phyloP scores from a whole-genome alignment of 148 eudicot genomes.

The Suaeda aralocaspica region DNA sequence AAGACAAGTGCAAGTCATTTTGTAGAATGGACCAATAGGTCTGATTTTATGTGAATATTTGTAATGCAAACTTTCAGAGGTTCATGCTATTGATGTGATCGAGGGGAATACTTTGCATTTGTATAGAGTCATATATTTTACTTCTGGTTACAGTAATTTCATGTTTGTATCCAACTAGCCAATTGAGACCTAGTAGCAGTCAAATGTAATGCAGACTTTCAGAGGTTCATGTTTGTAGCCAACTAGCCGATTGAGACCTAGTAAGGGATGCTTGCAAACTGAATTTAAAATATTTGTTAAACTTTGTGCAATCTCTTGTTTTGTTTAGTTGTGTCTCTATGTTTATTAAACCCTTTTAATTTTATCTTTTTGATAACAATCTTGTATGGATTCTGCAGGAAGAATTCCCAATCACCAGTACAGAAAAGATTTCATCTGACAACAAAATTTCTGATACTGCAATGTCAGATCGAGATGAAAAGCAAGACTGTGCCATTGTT shows the following conservation, averaged over 20 bases:
- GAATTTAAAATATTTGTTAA: too few relatives aligned
- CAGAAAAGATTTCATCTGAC: conserved; percentile 23
- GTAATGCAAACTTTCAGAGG: not conserved
- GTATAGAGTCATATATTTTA: too few relatives aligned
- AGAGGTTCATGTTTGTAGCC: too few relatives aligned
- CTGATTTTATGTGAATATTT: too few relatives aligned
- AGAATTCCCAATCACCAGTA: conserved; percentile 12
- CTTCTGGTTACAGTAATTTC: too few relatives aligned
- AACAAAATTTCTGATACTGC: conserved; percentile 19
- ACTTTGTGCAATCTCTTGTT: too few relatives aligned
- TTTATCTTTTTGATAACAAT: not conserved
- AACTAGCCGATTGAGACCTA: too few relatives aligned
- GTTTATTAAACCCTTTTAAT: not conserved
- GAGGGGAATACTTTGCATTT: too few relatives aligned
- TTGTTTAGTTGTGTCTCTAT: not conserved
- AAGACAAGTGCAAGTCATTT: not conserved
- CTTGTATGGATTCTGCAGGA: conserved; percentile 22
- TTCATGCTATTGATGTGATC: not conserved
- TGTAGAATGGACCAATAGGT: not conserved
- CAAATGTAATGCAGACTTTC: too few relatives aligned
- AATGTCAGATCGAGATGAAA: conserved; percentile 27
- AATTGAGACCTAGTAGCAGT: too few relatives aligned
- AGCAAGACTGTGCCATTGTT: conserved; percentile 27
- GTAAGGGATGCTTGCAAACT: too few relatives aligned
- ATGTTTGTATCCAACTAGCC: too few relatives aligned